Evolutionary conservation across 805 yeast genomes (phyloP).

Genomic region (Saccharomycopsis fodiens): DNA sequence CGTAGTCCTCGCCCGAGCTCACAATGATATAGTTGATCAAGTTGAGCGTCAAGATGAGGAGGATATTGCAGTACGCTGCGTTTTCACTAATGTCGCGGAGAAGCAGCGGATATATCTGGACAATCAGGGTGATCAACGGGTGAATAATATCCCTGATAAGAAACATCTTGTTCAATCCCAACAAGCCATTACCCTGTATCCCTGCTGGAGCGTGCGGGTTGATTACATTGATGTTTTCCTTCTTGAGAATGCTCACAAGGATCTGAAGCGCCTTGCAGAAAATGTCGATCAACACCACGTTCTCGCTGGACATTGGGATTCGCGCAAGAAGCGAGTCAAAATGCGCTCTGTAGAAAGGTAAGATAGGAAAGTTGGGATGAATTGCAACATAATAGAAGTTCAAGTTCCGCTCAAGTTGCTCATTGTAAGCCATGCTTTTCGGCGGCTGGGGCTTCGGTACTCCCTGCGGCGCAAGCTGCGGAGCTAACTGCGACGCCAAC

Average conservation of each 20-base stretch:
- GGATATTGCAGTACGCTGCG: not conserved
- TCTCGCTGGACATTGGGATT: constrained; percentile 22
- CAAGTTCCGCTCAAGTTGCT: constrained; percentile 25
- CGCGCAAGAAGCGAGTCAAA: constrained; percentile 21
- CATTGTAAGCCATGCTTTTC: constrained; percentile 9
- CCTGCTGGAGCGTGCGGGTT: constrained; percentile 3
- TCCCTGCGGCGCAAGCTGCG: not conserved
- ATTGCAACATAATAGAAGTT: constrained; percentile 30
- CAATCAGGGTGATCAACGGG: constrained; percentile 18
- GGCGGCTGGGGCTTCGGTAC: not conserved
- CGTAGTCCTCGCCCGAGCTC: constrained; percentile 52
- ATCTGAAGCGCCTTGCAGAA: constrained; percentile 31
- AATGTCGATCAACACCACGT: constrained; percentile 26
- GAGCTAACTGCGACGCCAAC: not conserved
- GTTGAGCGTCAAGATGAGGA: constrained; percentile 15
- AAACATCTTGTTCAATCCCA: constrained; percentile 2
- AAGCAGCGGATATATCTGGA: constrained; percentile 17
- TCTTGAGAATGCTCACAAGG: constrained; percentile 29
- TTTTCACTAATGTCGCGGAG: not conserved
- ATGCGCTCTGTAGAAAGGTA: constrained; percentile 29
- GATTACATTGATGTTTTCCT: constrained; percentile 26
- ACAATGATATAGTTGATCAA: constrained; percentile 46
- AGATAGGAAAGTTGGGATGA: constrained; percentile 34
- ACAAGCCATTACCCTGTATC: not conserved
- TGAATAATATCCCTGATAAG: constrained; percentile 19